A percentile compares a stretch with the other conserved stretches of the same genome.
Evolutionary conservation across 2,329 filamentous ascomycete genomes (phyloP).

Genomic region (Cladorrhinum sp.): DNA sequence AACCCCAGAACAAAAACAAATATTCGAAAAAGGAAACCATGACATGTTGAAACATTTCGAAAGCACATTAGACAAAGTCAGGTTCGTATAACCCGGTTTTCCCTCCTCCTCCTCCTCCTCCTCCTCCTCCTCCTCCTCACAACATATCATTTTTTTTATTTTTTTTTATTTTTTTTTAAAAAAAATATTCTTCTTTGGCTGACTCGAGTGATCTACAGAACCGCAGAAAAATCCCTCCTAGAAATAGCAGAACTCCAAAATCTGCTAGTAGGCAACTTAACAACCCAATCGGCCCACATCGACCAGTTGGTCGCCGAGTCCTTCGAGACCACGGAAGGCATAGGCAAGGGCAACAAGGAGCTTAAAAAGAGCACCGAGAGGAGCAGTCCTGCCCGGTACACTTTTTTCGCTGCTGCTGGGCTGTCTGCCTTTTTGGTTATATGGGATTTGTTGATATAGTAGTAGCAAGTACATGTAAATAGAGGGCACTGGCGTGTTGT

Average conservation of each 20-base stretch:
- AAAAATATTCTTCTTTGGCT: no score
- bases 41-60: constrained; percentile 92
- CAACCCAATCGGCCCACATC: constrained; percentile 83
- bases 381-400: constrained; percentile 69
- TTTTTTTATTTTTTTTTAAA: constrained; percentile 4
- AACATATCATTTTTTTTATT: no score
- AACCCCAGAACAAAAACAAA: constrained; percentile 80
- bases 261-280: constrained; percentile 79
- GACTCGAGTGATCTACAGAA: constrained; percentile 55
- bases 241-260: constrained; percentile 93
- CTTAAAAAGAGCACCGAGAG: constrained; percentile 76
- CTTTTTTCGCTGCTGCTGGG: constrained; percentile 76
- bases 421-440: constrained; percentile 71
- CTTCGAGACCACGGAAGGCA: constrained; percentile 75
- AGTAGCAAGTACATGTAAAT: no score
- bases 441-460: constrained; percentile 71
- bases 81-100: no score
- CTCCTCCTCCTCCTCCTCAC: no score
- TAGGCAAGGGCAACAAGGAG: constrained; percentile 86
- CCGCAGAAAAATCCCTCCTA: constrained; percentile 82
- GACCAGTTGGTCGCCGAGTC: constrained; percentile 85
- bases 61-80: constrained; percentile 89
- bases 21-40: constrained; percentile 91
- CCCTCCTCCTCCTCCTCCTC: no score
- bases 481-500: no score